Evolutionary conservation across 176 grass and related monocot species (phyloP).

Genomic region (Cymbopogon citratus): DNA sequence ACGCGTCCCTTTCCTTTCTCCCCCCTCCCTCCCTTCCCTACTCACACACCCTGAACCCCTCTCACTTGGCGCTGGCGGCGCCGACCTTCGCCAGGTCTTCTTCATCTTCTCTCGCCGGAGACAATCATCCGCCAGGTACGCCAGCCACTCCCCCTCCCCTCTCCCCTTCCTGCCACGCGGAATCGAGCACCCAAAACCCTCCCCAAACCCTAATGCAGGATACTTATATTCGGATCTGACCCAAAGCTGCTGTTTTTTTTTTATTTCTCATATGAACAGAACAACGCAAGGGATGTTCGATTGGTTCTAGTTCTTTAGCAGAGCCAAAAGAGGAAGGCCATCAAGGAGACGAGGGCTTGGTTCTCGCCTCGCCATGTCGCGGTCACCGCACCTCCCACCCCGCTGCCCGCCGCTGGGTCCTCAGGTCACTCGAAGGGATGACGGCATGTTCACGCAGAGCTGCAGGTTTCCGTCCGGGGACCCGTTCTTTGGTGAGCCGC

Average conservation of each 20-base stretch:
- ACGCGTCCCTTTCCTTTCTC: neutral
- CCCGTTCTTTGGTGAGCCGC: slow-evolving; percentile 44
- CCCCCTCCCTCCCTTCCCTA: neutral
- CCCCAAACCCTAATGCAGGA: neutral
- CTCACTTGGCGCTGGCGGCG: neutral
- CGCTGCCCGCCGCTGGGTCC: slow-evolving; percentile 61
- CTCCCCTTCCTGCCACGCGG: neutral
- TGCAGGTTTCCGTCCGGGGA: slow-evolving; percentile 50
- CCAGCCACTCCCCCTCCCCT: neutral
- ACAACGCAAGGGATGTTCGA: slow-evolving; percentile 25
- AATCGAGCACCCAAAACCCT: neutral
- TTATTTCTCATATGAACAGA: slow-evolving; percentile 30
- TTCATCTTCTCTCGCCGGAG: neutral
- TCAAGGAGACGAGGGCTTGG: neutral
- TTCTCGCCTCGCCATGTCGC: slow-evolving; percentile 68
- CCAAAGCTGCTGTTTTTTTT: slow-evolving; percentile 7
- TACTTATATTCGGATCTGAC: neutral
- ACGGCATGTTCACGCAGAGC: slow-evolving; percentile 47
- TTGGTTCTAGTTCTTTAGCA: slow-evolving; percentile 17
- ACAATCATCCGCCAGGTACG: neutral
- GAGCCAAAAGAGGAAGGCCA: slow-evolving; percentile 3
- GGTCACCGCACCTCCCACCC: slow-evolving; percentile 77
- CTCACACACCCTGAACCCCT: neutral
- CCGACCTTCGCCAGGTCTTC: neutral
- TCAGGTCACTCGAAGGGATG: slow-evolving; percentile 48